Conservation (phyloP, 257 asterid species). For the Craterostigma plantagineum region DNA sequence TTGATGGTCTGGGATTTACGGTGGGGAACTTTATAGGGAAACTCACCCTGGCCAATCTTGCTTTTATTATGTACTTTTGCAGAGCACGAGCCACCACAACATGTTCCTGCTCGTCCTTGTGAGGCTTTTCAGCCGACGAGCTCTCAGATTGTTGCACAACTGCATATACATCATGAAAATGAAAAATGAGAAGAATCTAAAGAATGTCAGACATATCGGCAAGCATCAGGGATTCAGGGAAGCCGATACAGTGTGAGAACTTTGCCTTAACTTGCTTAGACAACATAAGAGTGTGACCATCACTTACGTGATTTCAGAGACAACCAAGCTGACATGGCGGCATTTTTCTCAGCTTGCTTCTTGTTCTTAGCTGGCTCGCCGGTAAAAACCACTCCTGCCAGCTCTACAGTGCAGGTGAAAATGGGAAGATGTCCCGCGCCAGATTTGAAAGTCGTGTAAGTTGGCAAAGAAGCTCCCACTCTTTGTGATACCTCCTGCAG, state of each 20-base stretch:
- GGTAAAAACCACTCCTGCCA: constrained; percentile 54
- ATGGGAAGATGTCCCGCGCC: constrained; percentile 68
- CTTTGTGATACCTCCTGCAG: constrained; percentile 75
- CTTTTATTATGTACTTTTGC: constrained; percentile 52
- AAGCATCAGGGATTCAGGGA: not conserved
- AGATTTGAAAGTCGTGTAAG: constrained; percentile 51
- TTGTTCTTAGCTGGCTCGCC: constrained; percentile 78
- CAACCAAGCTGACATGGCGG: constrained; percentile 82
- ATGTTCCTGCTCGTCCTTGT: constrained; percentile 85
- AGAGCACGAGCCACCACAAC: constrained; percentile 84
- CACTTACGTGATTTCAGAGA: constrained; percentile 50
- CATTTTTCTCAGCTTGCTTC: constrained; percentile 80
- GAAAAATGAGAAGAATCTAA: not conserved
- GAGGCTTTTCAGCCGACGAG: constrained; percentile 27
- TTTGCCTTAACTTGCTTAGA: not conserved
- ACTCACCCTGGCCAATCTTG: constrained; percentile 38
- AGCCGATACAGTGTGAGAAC: not conserved
- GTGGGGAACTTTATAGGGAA: constrained; percentile 73
- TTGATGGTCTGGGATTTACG: constrained; percentile 34
- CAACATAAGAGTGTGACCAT: constrained; percentile 7
- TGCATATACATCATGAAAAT: constrained; percentile 15
- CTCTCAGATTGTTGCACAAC: constrained; percentile 68
- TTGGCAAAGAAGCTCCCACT: constrained; percentile 60
- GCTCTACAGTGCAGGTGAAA: constrained; percentile 52
- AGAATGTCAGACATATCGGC: not conserved